Base-by-base conservation (phyloP, 345 rosid genomes). In the Viola odorata region DNA sequence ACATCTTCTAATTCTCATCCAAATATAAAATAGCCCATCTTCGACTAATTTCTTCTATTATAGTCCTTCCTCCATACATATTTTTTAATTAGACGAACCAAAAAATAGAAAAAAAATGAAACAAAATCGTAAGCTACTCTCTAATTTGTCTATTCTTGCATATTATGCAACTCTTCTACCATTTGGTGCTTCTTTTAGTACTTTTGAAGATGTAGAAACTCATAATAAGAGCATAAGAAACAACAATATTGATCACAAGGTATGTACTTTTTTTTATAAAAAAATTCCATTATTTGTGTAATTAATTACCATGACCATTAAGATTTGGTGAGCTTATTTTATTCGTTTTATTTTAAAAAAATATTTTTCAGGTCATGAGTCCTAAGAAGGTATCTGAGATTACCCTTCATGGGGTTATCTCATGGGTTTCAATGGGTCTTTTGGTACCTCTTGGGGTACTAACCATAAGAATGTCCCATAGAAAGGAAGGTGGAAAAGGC, bases 391-490 rank as follows among this genome's bases (percentile, higher is more conserved):
- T 51, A 66, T 71, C 75, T n/a, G 77, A 82, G 39, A 76, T 89
- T 37, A 63, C 80, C 13, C 61, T 87, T 52, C 98, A 91, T 73
- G 98, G 98, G 1, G 45, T 89, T 55, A 83, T 89, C 32, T 82
- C 81, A 6, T 91, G 98, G 98, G 79, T 72, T 48, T 80, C 98
- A 12, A 73, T 91, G 84, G 96, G 98, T 10, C 75, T 91, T 47
- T 74, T 91, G 12, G 71, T 77, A 81, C 98, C 98, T 60, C 52
- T 82, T 59, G 98, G 92, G 55, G 84, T 91, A 55, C 76, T 91
- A 38, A 74, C 73, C 3, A 78, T 85, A 36, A 81, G 96, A 74
- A 77, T 89, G 77, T 82, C 87, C 65, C 72, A 52, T 42, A 84
- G 69, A 75, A 78, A 73, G 39, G 72, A 79, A 56, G 58, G 74